These are phyloP conservation scores for Neurospora crassa DNA, from an alignment of 2,329 filamentous ascomycete species.

Conservation along the genomic window DNA sequence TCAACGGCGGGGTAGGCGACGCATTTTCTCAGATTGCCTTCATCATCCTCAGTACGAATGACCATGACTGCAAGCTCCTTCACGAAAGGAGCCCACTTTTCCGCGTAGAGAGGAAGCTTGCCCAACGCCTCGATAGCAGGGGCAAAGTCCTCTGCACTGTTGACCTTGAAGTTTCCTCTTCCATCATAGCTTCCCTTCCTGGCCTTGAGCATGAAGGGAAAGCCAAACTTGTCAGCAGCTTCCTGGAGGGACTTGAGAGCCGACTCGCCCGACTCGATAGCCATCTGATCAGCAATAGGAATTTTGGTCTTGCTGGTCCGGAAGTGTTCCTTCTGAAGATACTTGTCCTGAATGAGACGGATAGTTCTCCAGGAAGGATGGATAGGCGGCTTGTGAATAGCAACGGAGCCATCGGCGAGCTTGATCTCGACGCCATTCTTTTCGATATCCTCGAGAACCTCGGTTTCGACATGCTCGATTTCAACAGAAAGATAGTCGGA, in stretches of 20 bases:
- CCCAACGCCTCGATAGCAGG: constrained; percentile 62
- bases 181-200: constrained; percentile 89
- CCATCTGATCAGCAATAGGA: constrained; percentile 61
- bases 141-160: constrained; percentile 36
- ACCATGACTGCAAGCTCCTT: constrained; percentile 93
- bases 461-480: constrained; percentile 91
- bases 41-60: constrained; percentile 69
- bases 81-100: constrained; percentile 79
- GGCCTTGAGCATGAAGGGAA: constrained; percentile 88
- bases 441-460: constrained; percentile 75
- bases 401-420: constrained; percentile 25
- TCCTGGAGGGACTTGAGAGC: constrained; percentile 51
- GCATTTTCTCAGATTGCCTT: constrained; percentile 36
- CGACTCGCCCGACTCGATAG: constrained; percentile 46
- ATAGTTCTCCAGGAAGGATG: constrained; percentile 83
- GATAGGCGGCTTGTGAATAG: constrained; percentile 33
- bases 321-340: constrained; percentile 75
- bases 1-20: constrained; percentile 84
- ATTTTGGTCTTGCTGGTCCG: constrained; percentile 47
- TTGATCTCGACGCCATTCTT: constrained; percentile 49
- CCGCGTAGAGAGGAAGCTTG: constrained; percentile 69
- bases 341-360: constrained; percentile 89
- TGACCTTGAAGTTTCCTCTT: constrained; percentile 53
- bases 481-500: constrained; percentile 85
- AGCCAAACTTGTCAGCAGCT: constrained; percentile 58